Evolutionary conservation across 345 rosid genomes (phyloP).

Genomic region (Eucalyptus regnans): DNA sequence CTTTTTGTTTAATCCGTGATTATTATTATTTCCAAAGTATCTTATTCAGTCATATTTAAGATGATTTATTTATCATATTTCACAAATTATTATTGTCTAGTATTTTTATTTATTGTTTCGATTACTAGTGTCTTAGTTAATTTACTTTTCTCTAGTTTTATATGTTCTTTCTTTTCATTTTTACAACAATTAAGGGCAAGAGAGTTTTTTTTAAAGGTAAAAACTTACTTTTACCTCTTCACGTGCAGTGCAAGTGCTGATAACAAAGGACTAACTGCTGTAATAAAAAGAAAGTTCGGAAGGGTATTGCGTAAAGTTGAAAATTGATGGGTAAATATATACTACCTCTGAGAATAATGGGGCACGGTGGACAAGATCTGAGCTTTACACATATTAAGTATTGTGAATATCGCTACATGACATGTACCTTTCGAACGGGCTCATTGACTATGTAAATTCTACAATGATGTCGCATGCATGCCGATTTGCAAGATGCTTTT

Average conservation of each 20-base stretch:
- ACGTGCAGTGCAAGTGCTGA: neutral
- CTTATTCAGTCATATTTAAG: neutral
- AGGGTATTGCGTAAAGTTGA: neutral
- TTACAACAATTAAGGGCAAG: neutral
- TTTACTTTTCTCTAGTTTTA: neutral
- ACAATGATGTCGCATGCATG: neutral
- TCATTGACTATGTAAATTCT: neutral
- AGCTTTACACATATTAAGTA: neutral
- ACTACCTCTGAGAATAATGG: neutral
- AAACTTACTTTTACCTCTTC: neutral
- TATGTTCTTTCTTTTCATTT: neutral
- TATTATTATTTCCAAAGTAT: neutral
- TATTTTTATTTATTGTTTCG: neutral
- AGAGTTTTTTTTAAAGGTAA: neutral
- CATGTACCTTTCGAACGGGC: neutral
- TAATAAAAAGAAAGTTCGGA: neutral
- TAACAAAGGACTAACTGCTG: neutral
- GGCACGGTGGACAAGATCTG: neutral
- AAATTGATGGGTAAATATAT: neutral
- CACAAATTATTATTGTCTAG: neutral
- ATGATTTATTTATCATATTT: neutral
- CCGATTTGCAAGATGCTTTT: neutral
- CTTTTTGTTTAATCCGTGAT: neutral
- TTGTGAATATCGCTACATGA: neutral
- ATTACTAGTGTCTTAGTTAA: neutral